Evolutionary conservation across 495 filamentous ascomycete species (phyloP).

Genomic region (Glarea lozoyensis): DNA sequence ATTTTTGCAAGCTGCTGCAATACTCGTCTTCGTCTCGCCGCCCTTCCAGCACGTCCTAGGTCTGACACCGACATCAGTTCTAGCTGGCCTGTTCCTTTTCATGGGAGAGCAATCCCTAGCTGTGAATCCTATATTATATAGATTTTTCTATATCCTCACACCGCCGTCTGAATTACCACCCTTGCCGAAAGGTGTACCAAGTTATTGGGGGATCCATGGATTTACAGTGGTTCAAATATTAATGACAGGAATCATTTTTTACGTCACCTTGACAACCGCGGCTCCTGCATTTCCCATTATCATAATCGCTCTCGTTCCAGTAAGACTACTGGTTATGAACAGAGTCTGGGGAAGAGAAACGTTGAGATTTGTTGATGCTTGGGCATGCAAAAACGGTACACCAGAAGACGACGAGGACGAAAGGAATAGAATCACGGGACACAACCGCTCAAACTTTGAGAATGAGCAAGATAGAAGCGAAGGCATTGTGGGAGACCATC

Average conservation of each 20-base stretch:
- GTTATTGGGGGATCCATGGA: constrained; percentile 49
- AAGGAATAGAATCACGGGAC: constrained; percentile 1
- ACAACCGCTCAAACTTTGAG: background rate
- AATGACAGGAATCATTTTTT: constrained; percentile 52
- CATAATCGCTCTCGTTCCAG: constrained; percentile 57
- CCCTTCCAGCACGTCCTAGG: constrained; percentile 63
- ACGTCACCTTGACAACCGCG: constrained; percentile 52
- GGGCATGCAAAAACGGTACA: constrained; percentile 61
- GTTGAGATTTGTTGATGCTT: constrained; percentile 55
- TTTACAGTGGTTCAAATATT: constrained; percentile 57
- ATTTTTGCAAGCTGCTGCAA: constrained; percentile 53
- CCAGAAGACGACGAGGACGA: constrained; percentile 51
- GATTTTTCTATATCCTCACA: constrained; percentile 54
- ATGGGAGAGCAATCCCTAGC: constrained; percentile 67
- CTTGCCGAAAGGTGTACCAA: constrained; percentile 36
- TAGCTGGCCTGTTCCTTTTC: constrained; percentile 62
- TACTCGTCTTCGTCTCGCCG: constrained; percentile 53
- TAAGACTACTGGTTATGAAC: constrained; percentile 55
- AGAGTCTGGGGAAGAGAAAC: constrained; percentile 52
- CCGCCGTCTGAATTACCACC: constrained; percentile 55
- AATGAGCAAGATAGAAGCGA: background rate
- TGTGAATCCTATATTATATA: constrained; percentile 58
- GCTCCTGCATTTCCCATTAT: constrained; percentile 60
- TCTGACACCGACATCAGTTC: constrained; percentile 58
- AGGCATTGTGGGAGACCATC: background rate